Evolutionary conservation across 345 rosid genomes (phyloP).

Genomic region (Melaleuca alternifolia): DNA sequence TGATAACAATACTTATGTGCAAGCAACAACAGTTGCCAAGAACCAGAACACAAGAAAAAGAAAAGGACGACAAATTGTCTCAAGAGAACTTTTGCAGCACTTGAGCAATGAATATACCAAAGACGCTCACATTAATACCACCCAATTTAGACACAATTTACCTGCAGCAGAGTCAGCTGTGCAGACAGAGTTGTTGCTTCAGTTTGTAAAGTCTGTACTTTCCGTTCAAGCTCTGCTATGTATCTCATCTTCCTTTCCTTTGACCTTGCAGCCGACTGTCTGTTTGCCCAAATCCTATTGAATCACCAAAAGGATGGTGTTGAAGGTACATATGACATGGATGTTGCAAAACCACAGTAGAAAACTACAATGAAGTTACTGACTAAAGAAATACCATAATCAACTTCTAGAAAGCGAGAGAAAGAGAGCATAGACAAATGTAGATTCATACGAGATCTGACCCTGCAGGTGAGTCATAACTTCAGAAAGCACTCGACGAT

Average conservation of each 20-base stretch:
- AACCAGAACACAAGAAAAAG: neutral
- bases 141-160: neutral
- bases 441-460: neutral
- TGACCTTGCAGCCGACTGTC: constrained; percentile 15
- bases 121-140: neutral
- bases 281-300: constrained; percentile 73
- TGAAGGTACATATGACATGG: neutral
- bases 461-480: neutral
- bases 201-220: constrained; percentile 8
- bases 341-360: neutral
- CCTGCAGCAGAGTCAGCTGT: constrained; percentile 9
- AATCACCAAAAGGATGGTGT: neutral
- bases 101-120: neutral
- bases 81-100: neutral
- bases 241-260: constrained; percentile 16
- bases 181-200: constrained; percentile 12
- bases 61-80: neutral
- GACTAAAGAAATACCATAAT: neutral
- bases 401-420: neutral
- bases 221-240: constrained; percentile 7
- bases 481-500: neutral
- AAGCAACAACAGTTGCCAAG: neutral
- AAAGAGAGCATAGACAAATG: neutral
- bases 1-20: neutral
- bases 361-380: neutral